These are phyloP conservation scores for Podospora tetraspora DNA, from an alignment of 495 filamentous ascomycete genomes.

Conservation along the genomic window DNA sequence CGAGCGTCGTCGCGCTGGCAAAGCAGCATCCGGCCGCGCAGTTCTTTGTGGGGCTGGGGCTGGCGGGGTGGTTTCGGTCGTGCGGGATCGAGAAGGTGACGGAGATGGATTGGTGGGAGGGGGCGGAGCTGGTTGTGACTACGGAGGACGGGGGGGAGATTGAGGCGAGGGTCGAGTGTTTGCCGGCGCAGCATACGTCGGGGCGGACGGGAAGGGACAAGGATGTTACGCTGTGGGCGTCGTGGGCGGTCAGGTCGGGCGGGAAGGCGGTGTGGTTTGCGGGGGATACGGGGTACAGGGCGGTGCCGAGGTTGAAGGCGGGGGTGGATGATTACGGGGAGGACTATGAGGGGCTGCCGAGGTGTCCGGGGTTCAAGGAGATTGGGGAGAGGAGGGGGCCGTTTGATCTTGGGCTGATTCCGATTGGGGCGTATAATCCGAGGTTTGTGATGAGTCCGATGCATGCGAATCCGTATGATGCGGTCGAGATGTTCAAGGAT, in stretches of 20 bases:
- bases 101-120: slow-evolving; percentile 96
- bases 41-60: slow-evolving; percentile 86
- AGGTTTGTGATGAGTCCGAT: slow-evolving; percentile 68
- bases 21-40: slow-evolving; percentile 71
- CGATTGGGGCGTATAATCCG: slow-evolving; percentile 88
- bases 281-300: slow-evolving; percentile 75
- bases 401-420: slow-evolving; percentile 91
- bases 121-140: slow-evolving; percentile 60
- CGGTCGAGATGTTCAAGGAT: slow-evolving; percentile 85
- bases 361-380: slow-evolving; percentile 81
- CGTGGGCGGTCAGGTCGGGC: slow-evolving; percentile 78
- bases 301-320: slow-evolving; percentile 58
- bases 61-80: slow-evolving; percentile 74
- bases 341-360: slow-evolving; percentile 60
- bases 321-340: slow-evolving; percentile 65
- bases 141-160: slow-evolving; percentile 40
- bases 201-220: slow-evolving; percentile 65
- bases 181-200: slow-evolving; percentile 82
- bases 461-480: slow-evolving; percentile 85
- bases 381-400: slow-evolving; percentile 77
- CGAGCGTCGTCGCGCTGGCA: slow-evolving; percentile 64
- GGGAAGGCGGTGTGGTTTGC: slow-evolving; percentile 70
- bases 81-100: slow-evolving; percentile 61
- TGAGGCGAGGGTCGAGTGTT: slow-evolving; percentile 67
- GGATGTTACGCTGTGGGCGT: slow-evolving; percentile 75